Conservation (phyloP, 2,329 filamentous ascomycete genomes). For the Pseudogymnoascus sp. region DNA sequence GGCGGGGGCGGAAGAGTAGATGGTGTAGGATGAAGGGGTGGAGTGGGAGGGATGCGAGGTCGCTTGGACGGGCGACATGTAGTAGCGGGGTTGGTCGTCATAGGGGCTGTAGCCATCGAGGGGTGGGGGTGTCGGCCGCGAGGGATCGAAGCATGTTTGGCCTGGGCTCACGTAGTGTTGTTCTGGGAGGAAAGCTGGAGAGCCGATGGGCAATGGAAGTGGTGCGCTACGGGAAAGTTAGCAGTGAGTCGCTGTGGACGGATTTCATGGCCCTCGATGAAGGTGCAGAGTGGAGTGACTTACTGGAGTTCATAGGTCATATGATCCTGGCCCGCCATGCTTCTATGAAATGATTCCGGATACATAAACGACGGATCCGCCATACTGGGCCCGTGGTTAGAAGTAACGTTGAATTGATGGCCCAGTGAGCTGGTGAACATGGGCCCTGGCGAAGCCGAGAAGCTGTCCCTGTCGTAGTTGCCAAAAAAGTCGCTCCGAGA, state of each 20-base stretch:
- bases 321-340: not conserved
- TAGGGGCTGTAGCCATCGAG: not conserved
- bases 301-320: not conserved
- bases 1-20: slow-evolving; percentile 12
- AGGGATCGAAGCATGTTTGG: not conserved
- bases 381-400: not conserved
- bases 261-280: too few species aligned
- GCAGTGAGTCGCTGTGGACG: not conserved
- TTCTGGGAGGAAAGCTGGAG: slow-evolving; percentile 2
- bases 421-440: not conserved
- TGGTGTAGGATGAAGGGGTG: not conserved
- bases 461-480: not conserved
- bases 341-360: not conserved
- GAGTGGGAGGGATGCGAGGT: slow-evolving; percentile 18
- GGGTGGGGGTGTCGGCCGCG: not conserved
- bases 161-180: slow-evolving; percentile 2
- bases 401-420: not conserved
- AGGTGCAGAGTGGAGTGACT: not conserved
- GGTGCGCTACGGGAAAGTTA: not conserved
- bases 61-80: slow-evolving; percentile 15
- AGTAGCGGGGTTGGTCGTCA: not conserved
- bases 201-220: not conserved
- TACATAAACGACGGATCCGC: not conserved
- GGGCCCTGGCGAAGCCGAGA: not conserved
- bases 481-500: not conserved